Base-by-base conservation (phyloP, 2,329 filamentous ascomycete genomes). In the Aspergillus sp. region DNA sequence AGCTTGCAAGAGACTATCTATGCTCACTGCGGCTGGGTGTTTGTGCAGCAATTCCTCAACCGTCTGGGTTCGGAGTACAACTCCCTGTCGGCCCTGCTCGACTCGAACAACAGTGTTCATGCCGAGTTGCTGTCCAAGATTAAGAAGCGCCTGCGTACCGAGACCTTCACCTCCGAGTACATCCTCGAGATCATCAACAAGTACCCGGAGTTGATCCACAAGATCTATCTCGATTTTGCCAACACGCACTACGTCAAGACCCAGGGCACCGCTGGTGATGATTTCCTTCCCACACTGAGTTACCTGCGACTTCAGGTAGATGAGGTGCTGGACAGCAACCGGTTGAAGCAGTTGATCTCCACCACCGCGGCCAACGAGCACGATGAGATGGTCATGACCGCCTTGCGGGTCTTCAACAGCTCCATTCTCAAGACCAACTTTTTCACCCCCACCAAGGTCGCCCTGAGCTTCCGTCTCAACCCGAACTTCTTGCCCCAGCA, bases 161-260 rank as follows among this genome's bases (percentile, higher is more conserved):
- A 98, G 74, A 98, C 93, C 0, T 98, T 98, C 69, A 98, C 93
- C 0, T 87, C 93, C 4, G 91, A 96, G 64, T 98, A 98, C 74
- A 97, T 98, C 59, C 83, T 91, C 23, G 91, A 98, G 72, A 97
- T 98, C 66, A 95, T 98, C 71, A 84, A 85, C 66, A 85, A 85
- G 44, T 93, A 97, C 67, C 91, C 93, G 0, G 82, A 84, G 27
- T 80, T 98, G 20, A 85, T 98, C 47, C 86, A 91, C 56, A 83
- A 85, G 20, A 74, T 97, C 47, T 98, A 98, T 68, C 80, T 95
- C 42, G 85, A 89, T 1, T 98, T 98, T 68, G 93, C 93, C 52
- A 89, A 81, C 64, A 82, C 88, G 2, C 93, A 98, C 70, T 86
- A 86, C 58, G 81, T 85, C 19, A 82, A 85, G 63, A 83, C 80